phyloP scores from a whole-genome alignment of 805 yeast genomes.

The Kodamaea kaohsiungensis region DNA sequence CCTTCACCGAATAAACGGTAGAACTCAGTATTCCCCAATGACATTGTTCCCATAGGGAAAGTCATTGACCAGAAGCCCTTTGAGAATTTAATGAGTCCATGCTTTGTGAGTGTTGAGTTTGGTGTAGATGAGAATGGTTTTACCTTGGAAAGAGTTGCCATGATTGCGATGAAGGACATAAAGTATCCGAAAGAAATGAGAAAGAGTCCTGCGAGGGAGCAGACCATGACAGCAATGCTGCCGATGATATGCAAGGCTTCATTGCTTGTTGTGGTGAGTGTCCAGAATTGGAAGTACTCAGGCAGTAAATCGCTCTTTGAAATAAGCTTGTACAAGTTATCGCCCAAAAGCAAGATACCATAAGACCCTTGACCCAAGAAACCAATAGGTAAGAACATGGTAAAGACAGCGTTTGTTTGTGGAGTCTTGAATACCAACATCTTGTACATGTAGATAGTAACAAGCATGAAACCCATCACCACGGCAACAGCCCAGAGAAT shows the following conservation, averaged over 20 bases:
- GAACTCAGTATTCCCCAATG: slow-evolving; percentile 57
- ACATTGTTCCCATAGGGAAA: slow-evolving; percentile 82
- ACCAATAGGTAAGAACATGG: slow-evolving; percentile 80
- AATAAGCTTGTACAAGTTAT: slow-evolving; percentile 28
- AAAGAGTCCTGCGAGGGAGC: slow-evolving; percentile 39
- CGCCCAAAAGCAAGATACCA: slow-evolving; percentile 59
- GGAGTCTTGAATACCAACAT: slow-evolving; percentile 62
- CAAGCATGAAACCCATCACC: slow-evolving; percentile 51
- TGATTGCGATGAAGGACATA: slow-evolving; percentile 38
- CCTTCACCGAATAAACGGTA: slow-evolving; percentile 31
- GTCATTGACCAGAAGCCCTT: slow-evolving; percentile 72
- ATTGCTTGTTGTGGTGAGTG: neutral
- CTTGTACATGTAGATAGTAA: slow-evolving; percentile 61
- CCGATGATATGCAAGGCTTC: slow-evolving; percentile 4
- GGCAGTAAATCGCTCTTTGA: slow-evolving; percentile 2
- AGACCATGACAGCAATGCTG: slow-evolving; percentile 10
- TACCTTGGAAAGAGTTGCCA: slow-evolving; percentile 44
- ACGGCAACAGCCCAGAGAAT: slow-evolving; percentile 73
- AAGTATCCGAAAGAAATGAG: slow-evolving; percentile 59
- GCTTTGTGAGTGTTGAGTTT: slow-evolving; percentile 20
- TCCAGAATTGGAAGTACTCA: slow-evolving; percentile 2
- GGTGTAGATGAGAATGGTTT: slow-evolving; percentile 34
- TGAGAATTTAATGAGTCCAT: slow-evolving; percentile 23
- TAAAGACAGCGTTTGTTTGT: slow-evolving; percentile 51
- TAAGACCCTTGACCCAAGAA: slow-evolving; percentile 84